Conservation (phyloP, 768 basidiomycete genomes). For the Phaffia tasmanica region DNA sequence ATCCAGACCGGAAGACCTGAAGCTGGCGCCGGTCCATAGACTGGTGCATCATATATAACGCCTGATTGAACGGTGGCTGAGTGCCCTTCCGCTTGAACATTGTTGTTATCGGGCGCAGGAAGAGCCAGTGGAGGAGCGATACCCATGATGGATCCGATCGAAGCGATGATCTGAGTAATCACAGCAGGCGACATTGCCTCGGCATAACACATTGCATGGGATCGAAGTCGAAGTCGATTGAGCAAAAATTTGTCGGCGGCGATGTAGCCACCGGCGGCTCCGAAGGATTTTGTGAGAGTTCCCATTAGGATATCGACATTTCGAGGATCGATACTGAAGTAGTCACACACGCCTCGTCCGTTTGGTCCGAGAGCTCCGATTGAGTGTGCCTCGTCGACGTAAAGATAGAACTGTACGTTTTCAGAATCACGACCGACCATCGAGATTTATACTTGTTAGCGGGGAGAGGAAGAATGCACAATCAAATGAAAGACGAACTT, state of each 20-base stretch:
- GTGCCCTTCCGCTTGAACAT: background rate
- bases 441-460: background rate
- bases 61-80: constrained; percentile 28
- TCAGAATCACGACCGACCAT: background rate
- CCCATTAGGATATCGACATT: constrained; percentile 92
- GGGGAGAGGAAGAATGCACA: background rate
- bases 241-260: constrained; percentile 71
- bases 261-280: constrained; percentile 52
- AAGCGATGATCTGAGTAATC: constrained; percentile 76
- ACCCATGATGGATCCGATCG: constrained; percentile 97
- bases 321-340: constrained; percentile 72
- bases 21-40: constrained; percentile 54
- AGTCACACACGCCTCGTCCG: constrained; percentile 90
- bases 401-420: constrained; percentile 70
- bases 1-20: constrained; percentile 66
- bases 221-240: constrained; percentile 65
- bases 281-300: constrained; percentile 64
- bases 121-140: constrained; percentile 41
- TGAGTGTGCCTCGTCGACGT: constrained; percentile 94
- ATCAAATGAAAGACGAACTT: constrained; percentile 47
- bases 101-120: constrained; percentile 17
- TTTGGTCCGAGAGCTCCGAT: constrained; percentile 89
- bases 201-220: constrained; percentile 72
- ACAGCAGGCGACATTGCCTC: constrained; percentile 87
- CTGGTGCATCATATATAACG: constrained; percentile 30